Evolutionary conservation across 2,329 filamentous ascomycete species (phyloP).

Genomic region (Trichoderma sp.): DNA sequence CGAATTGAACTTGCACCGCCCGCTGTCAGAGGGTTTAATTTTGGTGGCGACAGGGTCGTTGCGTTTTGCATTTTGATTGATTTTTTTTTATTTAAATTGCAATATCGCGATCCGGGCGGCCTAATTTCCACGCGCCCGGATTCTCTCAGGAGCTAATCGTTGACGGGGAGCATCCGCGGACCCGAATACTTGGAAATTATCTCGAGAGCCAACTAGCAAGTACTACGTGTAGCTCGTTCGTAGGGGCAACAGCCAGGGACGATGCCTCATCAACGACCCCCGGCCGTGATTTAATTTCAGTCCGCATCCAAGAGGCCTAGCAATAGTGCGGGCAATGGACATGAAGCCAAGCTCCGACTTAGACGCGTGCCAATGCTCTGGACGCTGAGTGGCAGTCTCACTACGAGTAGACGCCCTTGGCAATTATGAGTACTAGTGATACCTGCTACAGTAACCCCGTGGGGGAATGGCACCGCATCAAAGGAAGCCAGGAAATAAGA

Average conservation of each 20-base stretch:
- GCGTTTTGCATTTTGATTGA: neutral
- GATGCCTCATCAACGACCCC: neutral
- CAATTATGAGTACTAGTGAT: neutral
- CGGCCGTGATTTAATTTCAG: neutral
- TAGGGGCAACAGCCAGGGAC: neutral
- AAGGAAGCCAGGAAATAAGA: neutral
- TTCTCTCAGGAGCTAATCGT: slow-evolving; percentile 17
- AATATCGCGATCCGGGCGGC: slow-evolving; percentile 21
- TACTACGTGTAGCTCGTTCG: neutral
- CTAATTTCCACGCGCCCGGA: slow-evolving; percentile 25
- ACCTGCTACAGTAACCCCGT: slow-evolving; percentile 1
- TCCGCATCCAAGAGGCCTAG: neutral
- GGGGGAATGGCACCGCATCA: neutral
- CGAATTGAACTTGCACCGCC: neutral
- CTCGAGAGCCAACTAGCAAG: slow-evolving; percentile 4
- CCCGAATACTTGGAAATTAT: slow-evolving; percentile 19
- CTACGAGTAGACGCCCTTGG: neutral
- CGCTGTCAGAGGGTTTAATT: neutral
- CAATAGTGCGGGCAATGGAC: neutral
- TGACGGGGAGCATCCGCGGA: slow-evolving; percentile 20
- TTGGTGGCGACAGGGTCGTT: neutral
- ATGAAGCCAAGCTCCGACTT: neutral
- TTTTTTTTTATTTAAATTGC: neutral
- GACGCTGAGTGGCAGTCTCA: neutral
- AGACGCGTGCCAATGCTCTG: neutral